Evolutionary conservation across 768 basidiomycete genomes (phyloP).

Genomic region (Macrolepiota albuminosa): DNA sequence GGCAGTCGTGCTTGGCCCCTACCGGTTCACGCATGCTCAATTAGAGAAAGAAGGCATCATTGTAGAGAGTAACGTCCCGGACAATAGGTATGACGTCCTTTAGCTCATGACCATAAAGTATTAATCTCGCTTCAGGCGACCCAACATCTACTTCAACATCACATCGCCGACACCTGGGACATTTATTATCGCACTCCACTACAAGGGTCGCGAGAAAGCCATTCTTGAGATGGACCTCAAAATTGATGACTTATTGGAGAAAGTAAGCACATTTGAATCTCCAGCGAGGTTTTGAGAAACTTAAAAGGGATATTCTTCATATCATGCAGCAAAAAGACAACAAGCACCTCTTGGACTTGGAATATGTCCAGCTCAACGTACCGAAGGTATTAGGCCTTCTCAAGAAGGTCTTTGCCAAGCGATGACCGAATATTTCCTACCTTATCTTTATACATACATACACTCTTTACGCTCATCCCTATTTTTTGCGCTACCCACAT

Average conservation of each 20-base stretch:
- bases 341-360: constrained; percentile 92
- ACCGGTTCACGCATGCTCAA: constrained; percentile 96
- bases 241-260: constrained; percentile 96
- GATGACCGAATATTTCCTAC: constrained; percentile 39
- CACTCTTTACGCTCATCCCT: constrained; percentile 17
- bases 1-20: constrained; percentile 86
- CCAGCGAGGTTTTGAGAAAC: background rate
- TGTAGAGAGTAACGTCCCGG: constrained; percentile 98
- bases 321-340: constrained; percentile 91
- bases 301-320: background rate
- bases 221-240: constrained; percentile 99
- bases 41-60: constrained; percentile 99
- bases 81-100: constrained; percentile 71
- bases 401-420: constrained; percentile 92
- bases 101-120: background rate
- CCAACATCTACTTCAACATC: constrained; percentile 99
- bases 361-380: constrained; percentile 97
- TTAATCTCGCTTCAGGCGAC: constrained; percentile 52
- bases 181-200: constrained; percentile 97
- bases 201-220: constrained; percentile 98
- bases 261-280: constrained; percentile 50
- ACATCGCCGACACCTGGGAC: constrained; percentile 97
- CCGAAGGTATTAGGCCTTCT: constrained; percentile 89
- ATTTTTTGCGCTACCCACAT: constrained; percentile 17
- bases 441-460: constrained; percentile 24